Conservation (phyloP, 1,284 basidiomycete genomes). For the Pascua sp. region DNA sequence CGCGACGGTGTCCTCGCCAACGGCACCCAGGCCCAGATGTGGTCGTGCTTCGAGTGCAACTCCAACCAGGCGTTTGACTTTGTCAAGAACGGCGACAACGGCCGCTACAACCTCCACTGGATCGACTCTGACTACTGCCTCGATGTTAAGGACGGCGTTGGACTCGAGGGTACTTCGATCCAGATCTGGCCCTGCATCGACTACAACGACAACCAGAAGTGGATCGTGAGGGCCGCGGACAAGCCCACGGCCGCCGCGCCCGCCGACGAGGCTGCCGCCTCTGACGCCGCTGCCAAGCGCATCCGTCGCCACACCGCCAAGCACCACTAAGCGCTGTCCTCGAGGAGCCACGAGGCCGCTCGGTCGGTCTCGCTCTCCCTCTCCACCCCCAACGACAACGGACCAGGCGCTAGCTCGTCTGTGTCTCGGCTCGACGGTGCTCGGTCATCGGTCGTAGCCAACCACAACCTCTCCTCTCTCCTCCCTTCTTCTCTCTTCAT, state of each 20-base stretch:
- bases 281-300: background rate
- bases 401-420: no score
- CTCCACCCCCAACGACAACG: no score
- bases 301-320: background rate
- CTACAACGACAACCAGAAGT: conserved; percentile 41
- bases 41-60: conserved; percentile 35
- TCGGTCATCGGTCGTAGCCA: no score
- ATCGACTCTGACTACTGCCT: conserved; percentile 28
- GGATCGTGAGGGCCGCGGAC: conserved; percentile 30
- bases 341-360: background rate
- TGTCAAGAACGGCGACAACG: conserved; percentile 1
- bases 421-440: no score
- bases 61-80: conserved; percentile 35
- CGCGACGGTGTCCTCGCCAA: conserved; percentile 29
- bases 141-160: conserved; percentile 36
- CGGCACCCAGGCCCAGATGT: conserved; percentile 39
- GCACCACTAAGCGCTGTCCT: background rate
- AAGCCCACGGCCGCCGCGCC: conserved; percentile 1
- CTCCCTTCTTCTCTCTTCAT: no score
- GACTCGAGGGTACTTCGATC: conserved; percentile 27
- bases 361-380: no score
- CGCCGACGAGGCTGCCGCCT: background rate
- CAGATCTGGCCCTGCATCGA: conserved; percentile 40
- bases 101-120: conserved; percentile 29
- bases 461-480: no score